These are phyloP conservation scores for Salvia hispanica DNA, from an alignment of 257 asterid genomes.

Conservation along the genomic window DNA sequence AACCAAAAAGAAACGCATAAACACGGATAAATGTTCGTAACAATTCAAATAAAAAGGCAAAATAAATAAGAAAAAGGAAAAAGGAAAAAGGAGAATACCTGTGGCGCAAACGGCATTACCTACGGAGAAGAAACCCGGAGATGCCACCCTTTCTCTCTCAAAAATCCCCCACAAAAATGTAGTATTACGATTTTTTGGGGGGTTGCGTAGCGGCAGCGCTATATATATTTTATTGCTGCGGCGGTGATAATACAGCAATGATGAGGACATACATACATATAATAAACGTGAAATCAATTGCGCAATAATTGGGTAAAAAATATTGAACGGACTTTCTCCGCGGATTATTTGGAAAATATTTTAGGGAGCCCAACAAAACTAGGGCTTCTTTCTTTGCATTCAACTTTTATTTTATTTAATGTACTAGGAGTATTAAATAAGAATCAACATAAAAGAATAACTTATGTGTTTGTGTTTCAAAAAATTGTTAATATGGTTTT, in stretches of 20 bases:
- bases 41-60: not conserved
- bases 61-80: not conserved
- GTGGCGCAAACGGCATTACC: conserved; percentile 48
- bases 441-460: too few relatives aligned
- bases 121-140: conserved; percentile 39
- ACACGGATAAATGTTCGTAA: not conserved
- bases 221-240: not conserved
- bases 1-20: not conserved
- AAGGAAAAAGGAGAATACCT: conserved; percentile 29
- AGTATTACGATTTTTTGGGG: conserved; percentile 5
- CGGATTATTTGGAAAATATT: conserved; percentile 12
- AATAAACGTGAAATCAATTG: not conserved
- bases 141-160: conserved; percentile 47
- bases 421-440: too few relatives aligned
- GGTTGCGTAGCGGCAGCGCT: conserved; percentile 32
- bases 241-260: conserved; percentile 32
- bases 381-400: not conserved
- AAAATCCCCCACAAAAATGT: conserved; percentile 20
- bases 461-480: too few relatives aligned
- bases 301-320: conserved; percentile 22
- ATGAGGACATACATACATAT: conserved; percentile 6
- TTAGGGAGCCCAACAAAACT: not conserved
- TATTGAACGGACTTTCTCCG: not conserved
- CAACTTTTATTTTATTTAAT: not conserved
- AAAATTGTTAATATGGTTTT: too few relatives aligned